Evolutionary conservation across 148 eudicot genomes (phyloP).

Genomic region (Silene latifolia): DNA sequence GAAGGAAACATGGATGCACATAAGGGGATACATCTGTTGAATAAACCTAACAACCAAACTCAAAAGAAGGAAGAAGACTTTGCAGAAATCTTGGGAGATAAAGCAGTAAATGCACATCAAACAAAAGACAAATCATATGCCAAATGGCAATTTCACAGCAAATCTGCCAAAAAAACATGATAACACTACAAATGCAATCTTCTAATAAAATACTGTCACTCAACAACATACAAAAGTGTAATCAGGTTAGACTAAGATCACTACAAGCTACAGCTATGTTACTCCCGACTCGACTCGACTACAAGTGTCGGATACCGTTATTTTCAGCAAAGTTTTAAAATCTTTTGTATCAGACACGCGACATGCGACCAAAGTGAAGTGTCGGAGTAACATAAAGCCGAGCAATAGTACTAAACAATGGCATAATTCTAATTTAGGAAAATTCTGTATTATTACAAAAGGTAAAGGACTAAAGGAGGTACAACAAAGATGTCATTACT

Average conservation of each 20-base stretch:
- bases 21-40: neutral
- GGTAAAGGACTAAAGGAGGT: slow-evolving; percentile 7
- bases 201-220: neutral
- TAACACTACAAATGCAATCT: slow-evolving; percentile 2
- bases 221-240: neutral
- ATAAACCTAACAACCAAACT: neutral
- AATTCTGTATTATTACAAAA: neutral
- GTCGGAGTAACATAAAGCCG: neutral
- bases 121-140: slow-evolving; percentile 1
- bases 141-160: neutral
- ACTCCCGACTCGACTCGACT: no score
- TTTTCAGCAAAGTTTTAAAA: no score
- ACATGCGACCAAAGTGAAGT: no score
- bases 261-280: no score
- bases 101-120: neutral
- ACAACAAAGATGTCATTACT: slow-evolving; percentile 18
- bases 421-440: slow-evolving; percentile 1
- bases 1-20: slow-evolving; percentile 4
- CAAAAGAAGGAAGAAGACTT: neutral
- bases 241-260: no score
- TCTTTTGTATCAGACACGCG: no score
- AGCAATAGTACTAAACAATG: neutral
- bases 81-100: neutral
- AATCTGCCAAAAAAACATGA: neutral
- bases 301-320: no score